Percentiles rank a stretch among this genome's conserved stretches.
Conservation (phyloP, 139 green algal species). For the Helicosporidium sp. region DNA sequence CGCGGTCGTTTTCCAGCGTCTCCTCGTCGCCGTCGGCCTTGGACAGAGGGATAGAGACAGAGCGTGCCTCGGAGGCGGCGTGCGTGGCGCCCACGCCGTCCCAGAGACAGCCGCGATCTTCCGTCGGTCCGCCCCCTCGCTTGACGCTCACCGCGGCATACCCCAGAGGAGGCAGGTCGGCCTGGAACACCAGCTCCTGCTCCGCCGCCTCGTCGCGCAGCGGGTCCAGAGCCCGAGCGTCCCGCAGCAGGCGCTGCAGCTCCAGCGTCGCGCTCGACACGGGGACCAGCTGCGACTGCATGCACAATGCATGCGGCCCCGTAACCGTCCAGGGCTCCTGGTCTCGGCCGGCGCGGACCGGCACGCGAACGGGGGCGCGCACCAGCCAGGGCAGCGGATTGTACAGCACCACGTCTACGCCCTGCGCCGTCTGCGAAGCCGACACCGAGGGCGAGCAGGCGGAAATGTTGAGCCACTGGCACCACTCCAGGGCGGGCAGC, state of each 20-base stretch:
- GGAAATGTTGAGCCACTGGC: slow-evolving; percentile 35
- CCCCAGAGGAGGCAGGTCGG: slow-evolving; percentile 27
- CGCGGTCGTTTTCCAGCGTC: no score
- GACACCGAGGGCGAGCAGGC: no score
- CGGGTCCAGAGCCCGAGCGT: no score
- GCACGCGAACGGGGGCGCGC: slow-evolving; percentile 33
- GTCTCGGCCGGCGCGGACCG: slow-evolving; percentile 13
- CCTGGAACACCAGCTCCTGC: slow-evolving; percentile 32
- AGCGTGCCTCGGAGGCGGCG: no score
- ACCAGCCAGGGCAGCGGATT: slow-evolving; percentile 52
- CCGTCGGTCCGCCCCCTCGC: slow-evolving; percentile 1
- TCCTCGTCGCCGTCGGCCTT: background rate
- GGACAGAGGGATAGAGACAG: no score
- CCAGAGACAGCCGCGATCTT: background rate
- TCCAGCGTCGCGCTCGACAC: slow-evolving; percentile 9
- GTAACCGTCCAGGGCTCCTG: slow-evolving; percentile 17
- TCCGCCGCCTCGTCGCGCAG: no score
- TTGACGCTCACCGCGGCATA: slow-evolving; percentile 7
- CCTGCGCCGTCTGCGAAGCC: no score
- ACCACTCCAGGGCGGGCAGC: slow-evolving; percentile 15
- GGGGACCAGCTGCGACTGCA: slow-evolving; percentile 24
- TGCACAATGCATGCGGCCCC: slow-evolving; percentile 2
- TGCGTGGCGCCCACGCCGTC: no score
- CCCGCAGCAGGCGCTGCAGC: slow-evolving; percentile 26
- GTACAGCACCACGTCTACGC: slow-evolving; percentile 53